Percentiles rank a stretch among this genome's conserved stretches.
phyloP scores from a whole-genome alignment of 495 filamentous ascomycete genomes.

The Penicillium ucsense region DNA sequence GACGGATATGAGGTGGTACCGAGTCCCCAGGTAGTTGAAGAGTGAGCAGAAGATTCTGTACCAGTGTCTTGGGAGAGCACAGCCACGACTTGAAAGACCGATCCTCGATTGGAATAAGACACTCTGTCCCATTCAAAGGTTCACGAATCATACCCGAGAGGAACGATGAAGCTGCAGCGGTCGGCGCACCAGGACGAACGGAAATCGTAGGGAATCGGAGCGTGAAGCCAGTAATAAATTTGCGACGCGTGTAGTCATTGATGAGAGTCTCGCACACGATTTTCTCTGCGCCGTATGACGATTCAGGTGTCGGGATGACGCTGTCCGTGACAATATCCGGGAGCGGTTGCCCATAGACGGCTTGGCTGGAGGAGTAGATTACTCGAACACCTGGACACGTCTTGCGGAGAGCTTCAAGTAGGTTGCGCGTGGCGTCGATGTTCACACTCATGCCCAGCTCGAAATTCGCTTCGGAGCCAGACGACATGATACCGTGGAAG shows the following conservation, averaged over 20 bases:
- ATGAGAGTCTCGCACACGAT: conserved; percentile 60
- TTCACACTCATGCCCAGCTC: conserved; percentile 63
- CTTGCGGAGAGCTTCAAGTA: conserved; percentile 48
- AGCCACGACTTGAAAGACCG: conserved; percentile 52
- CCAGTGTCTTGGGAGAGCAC: conserved; percentile 50
- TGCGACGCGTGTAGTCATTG: conserved; percentile 60
- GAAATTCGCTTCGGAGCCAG: conserved; percentile 61
- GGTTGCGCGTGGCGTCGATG: conserved; percentile 53
- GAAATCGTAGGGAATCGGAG: conserved; percentile 65
- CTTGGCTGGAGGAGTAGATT: conserved; percentile 50
- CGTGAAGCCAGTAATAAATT: conserved; percentile 53
- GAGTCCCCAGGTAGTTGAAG: conserved; percentile 39
- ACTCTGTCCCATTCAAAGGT: conserved; percentile 48
- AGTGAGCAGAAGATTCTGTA: conserved; percentile 54
- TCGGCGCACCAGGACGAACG: conserved; percentile 60
- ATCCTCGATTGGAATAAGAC: conserved; percentile 53
- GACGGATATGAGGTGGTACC: conserved; percentile 46
- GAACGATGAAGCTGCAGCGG: conserved; percentile 59
- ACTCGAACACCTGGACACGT: conserved; percentile 49
- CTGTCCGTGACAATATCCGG: conserved; percentile 41
- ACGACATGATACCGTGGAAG: conserved; percentile 78
- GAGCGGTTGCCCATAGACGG: conserved; percentile 47
- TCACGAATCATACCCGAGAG: conserved; percentile 60
- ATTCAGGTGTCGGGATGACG: conserved; percentile 55
- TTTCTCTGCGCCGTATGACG: conserved; percentile 67